Base-by-base conservation (phyloP, 257 asterid species). In the Jaltomata sinuosa region DNA sequence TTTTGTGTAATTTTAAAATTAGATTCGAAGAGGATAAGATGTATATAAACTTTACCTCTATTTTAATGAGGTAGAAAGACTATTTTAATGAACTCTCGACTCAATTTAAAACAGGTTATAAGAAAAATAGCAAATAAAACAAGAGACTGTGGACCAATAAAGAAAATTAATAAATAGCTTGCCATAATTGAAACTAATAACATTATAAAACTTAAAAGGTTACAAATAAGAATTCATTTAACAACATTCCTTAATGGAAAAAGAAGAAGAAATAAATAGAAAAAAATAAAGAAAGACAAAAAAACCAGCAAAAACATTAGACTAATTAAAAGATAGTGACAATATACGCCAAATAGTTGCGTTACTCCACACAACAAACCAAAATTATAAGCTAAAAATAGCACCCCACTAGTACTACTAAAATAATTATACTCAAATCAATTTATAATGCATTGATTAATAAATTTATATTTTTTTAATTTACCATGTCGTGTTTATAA, bases 321-420 rank as follows among this genome's bases (percentile, higher is more conserved):
- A 50, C 45, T 69, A 61, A 85, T 77, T 86, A 42, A 38, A 86
- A 87, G 89, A 82, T 65, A 36, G 68, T 38, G 89, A 87, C 87
- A n/a, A 84, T 64, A 78, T 53, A 89, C 93, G 90, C 84, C 90
- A 88, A n/a, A 87, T 90, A 88, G 83, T 85, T 59, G 88, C 91
- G 86, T 87, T 80, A 88, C 89, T 88, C 87, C 29, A n/a, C n/a
- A n/a, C n/a, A 76, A 84, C 86, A 32, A 72, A 57, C 78, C 5
- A 59, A 74, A 45, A 25, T 25, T 9, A 36, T 85, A 72, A 42
- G 15, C 11, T 49, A 31, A 27, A 68, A 29, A 64, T 36, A n/a
- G 27, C 54, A 21, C 7, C 7, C 84, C 84, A 74, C 59, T n/a
- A n/a, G n/a, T n/a, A n/a, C n/a, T n/a, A n/a, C n/a, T n/a, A n/a